Conservation (phyloP, 2,329 filamentous ascomycete species). For the Beauveria brongniartii region DNA sequence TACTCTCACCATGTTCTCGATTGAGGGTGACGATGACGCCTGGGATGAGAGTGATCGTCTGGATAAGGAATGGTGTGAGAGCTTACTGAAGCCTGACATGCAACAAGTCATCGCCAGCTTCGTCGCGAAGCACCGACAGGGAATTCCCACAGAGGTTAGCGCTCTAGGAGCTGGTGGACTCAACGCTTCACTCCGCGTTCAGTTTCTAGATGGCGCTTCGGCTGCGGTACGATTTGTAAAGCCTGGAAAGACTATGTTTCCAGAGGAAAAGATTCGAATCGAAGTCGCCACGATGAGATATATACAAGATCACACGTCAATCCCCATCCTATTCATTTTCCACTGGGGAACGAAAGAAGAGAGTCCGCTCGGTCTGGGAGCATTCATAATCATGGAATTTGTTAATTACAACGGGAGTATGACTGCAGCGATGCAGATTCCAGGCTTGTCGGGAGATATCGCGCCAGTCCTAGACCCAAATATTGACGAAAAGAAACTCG, state of each 20-base stretch:
- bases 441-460: neutral
- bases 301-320: slow-evolving; percentile 11
- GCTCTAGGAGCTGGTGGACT: neutral
- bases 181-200: neutral
- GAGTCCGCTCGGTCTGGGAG: slow-evolving; percentile 11
- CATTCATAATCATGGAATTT: slow-evolving; percentile 14
- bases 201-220: neutral
- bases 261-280: slow-evolving; percentile 12
- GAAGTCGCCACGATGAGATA: slow-evolving; percentile 13
- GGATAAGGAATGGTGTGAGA: neutral
- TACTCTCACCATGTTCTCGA: no score
- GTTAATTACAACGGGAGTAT: slow-evolving; percentile 2
- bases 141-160: neutral
- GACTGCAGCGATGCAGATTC: slow-evolving; percentile 10
- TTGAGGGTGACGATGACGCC: neutral
- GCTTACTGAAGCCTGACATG: neutral
- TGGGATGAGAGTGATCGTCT: slow-evolving; percentile 5
- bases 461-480: slow-evolving; percentile 2
- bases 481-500: slow-evolving; percentile 9
- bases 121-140: neutral
- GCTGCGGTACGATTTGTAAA: slow-evolving; percentile 7
- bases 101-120: neutral
- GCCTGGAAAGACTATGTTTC: slow-evolving; percentile 11
- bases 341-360: slow-evolving; percentile 13
- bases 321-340: slow-evolving; percentile 12